Conservation (phyloP, 495 filamentous ascomycete species). For the Acidomyces sp. region DNA sequence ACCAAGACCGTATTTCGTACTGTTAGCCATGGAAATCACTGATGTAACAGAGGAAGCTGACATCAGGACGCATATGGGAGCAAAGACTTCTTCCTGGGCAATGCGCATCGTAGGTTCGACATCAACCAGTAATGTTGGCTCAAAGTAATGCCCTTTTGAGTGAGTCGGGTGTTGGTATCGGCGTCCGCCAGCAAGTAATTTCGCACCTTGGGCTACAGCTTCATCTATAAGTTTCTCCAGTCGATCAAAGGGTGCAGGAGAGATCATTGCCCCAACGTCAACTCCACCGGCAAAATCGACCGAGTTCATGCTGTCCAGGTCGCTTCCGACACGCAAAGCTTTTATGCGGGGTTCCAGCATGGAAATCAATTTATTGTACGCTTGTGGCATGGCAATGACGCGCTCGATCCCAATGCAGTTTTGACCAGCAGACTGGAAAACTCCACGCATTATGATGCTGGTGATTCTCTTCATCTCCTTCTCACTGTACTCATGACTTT, state of each 20-base stretch:
- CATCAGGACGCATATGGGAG: conserved; percentile 76
- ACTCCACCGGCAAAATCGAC: conserved; percentile 33
- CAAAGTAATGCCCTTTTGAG: conserved; percentile 77
- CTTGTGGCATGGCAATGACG: conserved; percentile 61
- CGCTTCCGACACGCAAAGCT: conserved; percentile 55
- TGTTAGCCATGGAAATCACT: conserved; percentile 26
- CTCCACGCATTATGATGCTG: conserved; percentile 75
- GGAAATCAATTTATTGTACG: conserved; percentile 58
- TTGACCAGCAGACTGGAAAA: conserved; percentile 93
- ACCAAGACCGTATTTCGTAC: conserved; percentile 28
- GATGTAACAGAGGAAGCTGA: conserved; percentile 42
- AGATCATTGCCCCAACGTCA: conserved; percentile 87
- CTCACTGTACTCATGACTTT: conserved; percentile 16
- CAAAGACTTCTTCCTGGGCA: conserved; percentile 83
- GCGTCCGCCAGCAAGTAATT: conserved; percentile 70
- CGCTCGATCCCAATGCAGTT: conserved; percentile 97
- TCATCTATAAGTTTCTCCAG: conserved; percentile 49
- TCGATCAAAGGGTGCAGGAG: conserved; percentile 51
- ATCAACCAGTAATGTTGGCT: conserved; percentile 76
- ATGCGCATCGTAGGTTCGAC: conserved; percentile 54
- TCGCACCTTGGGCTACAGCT: conserved; percentile 64
- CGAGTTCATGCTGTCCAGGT: no score
- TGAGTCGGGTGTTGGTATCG: conserved; percentile 53
- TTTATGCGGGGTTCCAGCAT: conserved; percentile 59
- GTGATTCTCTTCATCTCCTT: conserved; percentile 55